Conservation (phyloP, 2,329 filamentous ascomycete genomes). For the Talaromyces albobiverticillius region DNA sequence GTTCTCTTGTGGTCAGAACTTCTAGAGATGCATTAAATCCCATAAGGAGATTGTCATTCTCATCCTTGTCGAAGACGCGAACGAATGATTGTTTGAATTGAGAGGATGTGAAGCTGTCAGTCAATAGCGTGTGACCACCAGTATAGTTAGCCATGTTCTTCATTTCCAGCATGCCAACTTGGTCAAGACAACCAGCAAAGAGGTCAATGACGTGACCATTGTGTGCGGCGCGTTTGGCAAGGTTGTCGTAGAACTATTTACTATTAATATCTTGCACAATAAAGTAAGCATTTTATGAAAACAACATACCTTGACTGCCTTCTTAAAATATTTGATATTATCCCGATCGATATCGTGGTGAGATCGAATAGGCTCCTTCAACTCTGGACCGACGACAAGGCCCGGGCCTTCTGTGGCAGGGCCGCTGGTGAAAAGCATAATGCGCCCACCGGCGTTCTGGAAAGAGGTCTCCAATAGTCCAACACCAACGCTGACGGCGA, state of each 20-base stretch:
- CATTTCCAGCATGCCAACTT: slow-evolving; percentile 97
- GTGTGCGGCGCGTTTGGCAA: slow-evolving; percentile 90
- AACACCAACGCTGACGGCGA: slow-evolving; percentile 92
- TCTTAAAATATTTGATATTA: slow-evolving; percentile 99
- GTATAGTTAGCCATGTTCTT: slow-evolving; percentile 95
- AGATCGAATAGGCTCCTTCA: slow-evolving; percentile 93
- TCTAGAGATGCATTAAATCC: slow-evolving; percentile 96
- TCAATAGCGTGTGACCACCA: slow-evolving; percentile 96
- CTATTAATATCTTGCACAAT: slow-evolving; percentile 20
- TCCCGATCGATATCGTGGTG: slow-evolving; percentile 98
- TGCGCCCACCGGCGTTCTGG: slow-evolving; percentile 88
- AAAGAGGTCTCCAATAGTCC: slow-evolving; percentile 92
- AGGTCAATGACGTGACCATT: slow-evolving; percentile 98
- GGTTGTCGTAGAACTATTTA: slow-evolving; percentile 82
- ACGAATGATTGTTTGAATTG: slow-evolving; percentile 99
- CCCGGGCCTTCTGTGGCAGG: slow-evolving; percentile 94
- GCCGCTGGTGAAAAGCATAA: slow-evolving; percentile 96
- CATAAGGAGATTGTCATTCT: slow-evolving; percentile 91
- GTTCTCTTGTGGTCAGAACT: slow-evolving; percentile 93
- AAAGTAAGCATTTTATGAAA: neutral
- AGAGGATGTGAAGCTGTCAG: slow-evolving; percentile 96
- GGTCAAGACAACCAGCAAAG: slow-evolving; percentile 94
- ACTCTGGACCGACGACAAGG: slow-evolving; percentile 92
- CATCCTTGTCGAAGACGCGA: slow-evolving; percentile 95
- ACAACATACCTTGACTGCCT: slow-evolving; percentile 76